These are phyloP conservation scores for Panaeolus papilionaceus DNA, from an alignment of 768 basidiomycete species.

Conservation along the genomic window DNA sequence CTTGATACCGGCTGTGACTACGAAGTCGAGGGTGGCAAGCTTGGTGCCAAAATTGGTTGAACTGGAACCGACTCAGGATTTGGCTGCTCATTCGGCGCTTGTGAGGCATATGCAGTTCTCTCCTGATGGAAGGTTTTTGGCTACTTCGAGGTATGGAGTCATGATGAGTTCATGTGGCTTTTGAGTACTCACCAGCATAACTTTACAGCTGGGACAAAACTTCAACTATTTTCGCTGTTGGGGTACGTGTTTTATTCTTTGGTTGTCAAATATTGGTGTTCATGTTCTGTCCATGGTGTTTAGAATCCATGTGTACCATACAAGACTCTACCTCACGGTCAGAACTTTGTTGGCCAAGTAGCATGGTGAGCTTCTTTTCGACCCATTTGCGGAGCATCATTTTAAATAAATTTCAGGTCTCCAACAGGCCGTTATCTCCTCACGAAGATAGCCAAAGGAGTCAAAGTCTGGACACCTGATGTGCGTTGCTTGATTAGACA, in stretches of 20 bases:
- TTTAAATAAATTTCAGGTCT: conserved; percentile 50
- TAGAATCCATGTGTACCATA: conserved; percentile 65
- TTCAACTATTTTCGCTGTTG: conserved; percentile 69
- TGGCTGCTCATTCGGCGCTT: conserved; percentile 69
- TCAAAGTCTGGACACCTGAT: conserved; percentile 75
- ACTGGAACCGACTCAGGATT: conserved; percentile 61
- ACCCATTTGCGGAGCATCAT: neutral
- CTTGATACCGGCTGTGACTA: conserved; percentile 33
- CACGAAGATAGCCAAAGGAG: conserved; percentile 66
- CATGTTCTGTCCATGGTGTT: conserved; percentile 20
- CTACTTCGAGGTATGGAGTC: conserved; percentile 74
- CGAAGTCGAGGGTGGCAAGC: conserved; percentile 58
- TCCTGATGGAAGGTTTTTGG: conserved; percentile 75
- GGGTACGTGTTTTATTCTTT: conserved; percentile 46
- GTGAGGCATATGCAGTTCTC: conserved; percentile 80
- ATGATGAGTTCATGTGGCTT: too few relatives aligned
- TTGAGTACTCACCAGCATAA: neutral
- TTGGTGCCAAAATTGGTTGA: conserved; percentile 62
- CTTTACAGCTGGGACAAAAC: conserved; percentile 70
- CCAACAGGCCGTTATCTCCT: conserved; percentile 66
- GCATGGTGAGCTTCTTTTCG: conserved; percentile 57
- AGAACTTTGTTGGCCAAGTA: conserved; percentile 79
- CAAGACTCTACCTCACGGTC: conserved; percentile 67
- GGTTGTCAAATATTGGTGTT: neutral
- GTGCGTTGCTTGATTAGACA: too few relatives aligned